A percentile compares a stretch with the other conserved stretches of the same genome.
Conservation (phyloP, 2,329 filamentous ascomycete species). For the Plenodomus tracheiphilus region DNA sequence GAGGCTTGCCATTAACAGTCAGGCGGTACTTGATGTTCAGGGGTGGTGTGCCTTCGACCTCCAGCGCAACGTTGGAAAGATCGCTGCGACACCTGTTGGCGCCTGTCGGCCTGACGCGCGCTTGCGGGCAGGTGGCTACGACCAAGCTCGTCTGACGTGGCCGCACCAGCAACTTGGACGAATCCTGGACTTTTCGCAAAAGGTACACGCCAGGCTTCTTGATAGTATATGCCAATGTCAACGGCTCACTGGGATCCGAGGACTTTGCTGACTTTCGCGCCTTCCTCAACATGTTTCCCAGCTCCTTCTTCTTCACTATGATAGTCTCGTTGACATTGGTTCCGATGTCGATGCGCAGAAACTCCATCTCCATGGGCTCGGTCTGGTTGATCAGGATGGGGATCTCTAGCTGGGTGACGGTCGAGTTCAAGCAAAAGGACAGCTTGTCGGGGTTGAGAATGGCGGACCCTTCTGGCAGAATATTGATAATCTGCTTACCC, state of each 20-base stretch:
- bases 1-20: constrained; percentile 79
- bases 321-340: constrained; percentile 80
- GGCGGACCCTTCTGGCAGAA: constrained; percentile 92
- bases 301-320: constrained; percentile 71
- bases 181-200: constrained; percentile 82
- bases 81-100: constrained; percentile 81
- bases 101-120: constrained; percentile 67
- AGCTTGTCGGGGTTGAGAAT: constrained; percentile 78
- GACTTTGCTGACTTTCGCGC: constrained; percentile 61
- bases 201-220: constrained; percentile 89
- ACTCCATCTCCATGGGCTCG: constrained; percentile 81
- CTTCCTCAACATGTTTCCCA: constrained; percentile 74
- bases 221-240: constrained; percentile 71
- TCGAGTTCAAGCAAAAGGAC: constrained; percentile 78
- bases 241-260: constrained; percentile 57
- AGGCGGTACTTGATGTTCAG: constrained; percentile 92
- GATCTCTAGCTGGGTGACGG: constrained; percentile 64
- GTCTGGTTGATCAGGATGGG: constrained; percentile 95
- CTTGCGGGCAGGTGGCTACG: constrained; percentile 83
- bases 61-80: constrained; percentile 79
- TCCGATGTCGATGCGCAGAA: constrained; percentile 84
- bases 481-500: constrained; percentile 96
- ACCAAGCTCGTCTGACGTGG: constrained; percentile 75
- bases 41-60: constrained; percentile 86
- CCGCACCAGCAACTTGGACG: constrained; percentile 92